Conservation (phyloP, 1,139 yeast genomes). For the Insectozyma bohioensis region DNA sequence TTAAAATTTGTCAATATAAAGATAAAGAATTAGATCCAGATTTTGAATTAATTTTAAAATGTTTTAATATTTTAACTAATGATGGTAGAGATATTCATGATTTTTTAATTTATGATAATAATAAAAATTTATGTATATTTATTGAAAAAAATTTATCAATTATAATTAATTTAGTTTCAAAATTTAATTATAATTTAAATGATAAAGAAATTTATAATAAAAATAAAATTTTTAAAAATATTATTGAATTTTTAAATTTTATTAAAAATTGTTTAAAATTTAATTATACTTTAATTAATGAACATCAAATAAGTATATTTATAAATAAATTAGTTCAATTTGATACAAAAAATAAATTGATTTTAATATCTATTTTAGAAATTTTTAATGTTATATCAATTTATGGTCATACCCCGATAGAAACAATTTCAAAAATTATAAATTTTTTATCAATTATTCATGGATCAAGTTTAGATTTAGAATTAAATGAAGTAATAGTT, state of each 20-base stretch:
- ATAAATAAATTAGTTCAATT: constrained; percentile 39
- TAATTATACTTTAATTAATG: constrained; percentile 48
- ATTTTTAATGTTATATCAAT: constrained; percentile 47
- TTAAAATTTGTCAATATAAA: constrained; percentile 37
- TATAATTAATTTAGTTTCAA: constrained; percentile 14
- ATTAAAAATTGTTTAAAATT: constrained; percentile 47
- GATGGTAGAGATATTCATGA: constrained; percentile 64
- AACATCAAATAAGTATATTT: constrained; percentile 32
- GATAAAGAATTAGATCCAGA: constrained; percentile 43
- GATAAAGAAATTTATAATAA: constrained; percentile 8
- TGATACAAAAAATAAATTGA: constrained; percentile 38
- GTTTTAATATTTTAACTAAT: constrained; percentile 53
- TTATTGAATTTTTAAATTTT: constrained; percentile 32
- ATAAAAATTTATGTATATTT: constrained; percentile 38
- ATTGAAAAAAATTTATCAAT: constrained; percentile 16
- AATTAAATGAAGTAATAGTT: constrained; percentile 40
- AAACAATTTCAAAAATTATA: constrained; percentile 36
- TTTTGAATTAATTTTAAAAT: constrained; percentile 53
- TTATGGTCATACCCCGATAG: constrained; percentile 49
- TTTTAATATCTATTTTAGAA: constrained; percentile 44
- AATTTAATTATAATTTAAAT: constrained; percentile 8
- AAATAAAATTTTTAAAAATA: constrained; percentile 14
- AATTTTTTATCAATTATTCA: constrained; percentile 43
- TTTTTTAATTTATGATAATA: constrained; percentile 48
- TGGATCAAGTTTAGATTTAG: constrained; percentile 37